A percentile compares a stretch with the other conserved stretches of the same genome.
These are phyloP conservation scores for Plasmopara halstedii DNA, from an alignment of 352 stramenopile species.

Conservation along the genomic window DNA sequence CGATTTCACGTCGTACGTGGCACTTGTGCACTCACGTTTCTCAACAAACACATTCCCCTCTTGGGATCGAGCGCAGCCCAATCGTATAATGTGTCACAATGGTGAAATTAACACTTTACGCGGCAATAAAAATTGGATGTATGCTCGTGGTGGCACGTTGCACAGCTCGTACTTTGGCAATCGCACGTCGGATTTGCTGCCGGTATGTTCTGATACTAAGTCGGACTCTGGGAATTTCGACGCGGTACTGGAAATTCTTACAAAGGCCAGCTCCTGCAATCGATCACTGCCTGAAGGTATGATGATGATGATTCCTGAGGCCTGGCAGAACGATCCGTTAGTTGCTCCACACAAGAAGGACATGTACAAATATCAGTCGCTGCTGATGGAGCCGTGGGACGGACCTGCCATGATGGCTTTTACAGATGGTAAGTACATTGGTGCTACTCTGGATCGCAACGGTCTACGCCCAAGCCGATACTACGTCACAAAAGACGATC, in stretches of 20 bases:
- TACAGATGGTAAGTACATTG: constrained; percentile 93
- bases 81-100: constrained; percentile 98
- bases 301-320: constrained; percentile 98
- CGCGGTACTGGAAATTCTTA: constrained; percentile 91
- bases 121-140: constrained; percentile 98
- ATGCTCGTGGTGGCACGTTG: constrained; percentile 85
- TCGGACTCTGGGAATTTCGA: constrained; percentile 97
- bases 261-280: constrained; percentile 86
- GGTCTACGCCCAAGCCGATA: constrained; percentile 93
- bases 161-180: constrained; percentile 89
- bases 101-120: constrained; percentile 97
- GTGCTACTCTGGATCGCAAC: constrained; percentile 95
- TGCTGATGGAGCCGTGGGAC: constrained; percentile 97
- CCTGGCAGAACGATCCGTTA: constrained; percentile 93
- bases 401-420: constrained; percentile 98
- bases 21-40: constrained; percentile 95
- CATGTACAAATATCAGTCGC: constrained; percentile 98
- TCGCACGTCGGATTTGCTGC: constrained; percentile 88
- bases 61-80: constrained; percentile 94
- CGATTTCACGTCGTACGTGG: constrained; percentile 90
- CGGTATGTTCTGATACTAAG: constrained; percentile 92
- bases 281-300: constrained; percentile 91
- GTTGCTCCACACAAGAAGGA: constrained; percentile 90
- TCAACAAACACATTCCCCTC: constrained; percentile 98
- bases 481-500: constrained; percentile 96